A percentile compares a stretch with the other conserved stretches of the same genome.
Conservation (phyloP, 2,329 filamentous ascomycete species). For the Trichoderma citrinoviride region DNA sequence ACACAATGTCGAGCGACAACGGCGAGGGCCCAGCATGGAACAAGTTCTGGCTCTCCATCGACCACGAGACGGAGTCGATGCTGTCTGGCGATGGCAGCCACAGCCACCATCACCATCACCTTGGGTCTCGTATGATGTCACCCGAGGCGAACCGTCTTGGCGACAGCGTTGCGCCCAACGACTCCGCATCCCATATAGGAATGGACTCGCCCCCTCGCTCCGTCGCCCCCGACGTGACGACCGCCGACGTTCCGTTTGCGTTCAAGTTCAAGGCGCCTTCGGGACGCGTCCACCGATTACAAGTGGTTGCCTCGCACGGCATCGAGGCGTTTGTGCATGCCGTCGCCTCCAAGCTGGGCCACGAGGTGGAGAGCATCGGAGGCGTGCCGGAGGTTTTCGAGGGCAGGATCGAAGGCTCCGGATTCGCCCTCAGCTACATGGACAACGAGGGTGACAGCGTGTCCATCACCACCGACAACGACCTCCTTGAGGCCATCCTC, state of each 20-base stretch:
- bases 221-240: slow-evolving; percentile 53
- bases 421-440: slow-evolving; percentile 91
- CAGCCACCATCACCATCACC: slow-evolving; percentile 62
- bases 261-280: slow-evolving; percentile 99
- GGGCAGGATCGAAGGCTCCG: slow-evolving; percentile 70
- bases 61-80: slow-evolving; percentile 93
- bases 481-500: slow-evolving; percentile 84
- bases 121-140: slow-evolving; percentile 73
- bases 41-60: slow-evolving; percentile 97
- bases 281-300: slow-evolving; percentile 88
- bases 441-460: slow-evolving; percentile 97
- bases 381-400: slow-evolving; percentile 76
- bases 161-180: slow-evolving; percentile 86
- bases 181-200: slow-evolving; percentile 91
- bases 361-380: slow-evolving; percentile 79
- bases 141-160: slow-evolving; percentile 71
- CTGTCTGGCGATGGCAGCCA: slow-evolving; percentile 84
- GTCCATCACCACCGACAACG: slow-evolving; percentile 92
- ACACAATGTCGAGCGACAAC: slow-evolving; percentile 85
- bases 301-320: slow-evolving; percentile 77
- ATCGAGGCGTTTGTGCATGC: slow-evolving; percentile 73
- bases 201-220: slow-evolving; percentile 73
- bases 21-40: slow-evolving; percentile 98
- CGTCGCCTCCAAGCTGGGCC: slow-evolving; percentile 80
- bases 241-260: slow-evolving; percentile 77